phyloP scores from a whole-genome alignment of 2,329 filamentous ascomycete genomes.

The Aureobasidium sp. region DNA sequence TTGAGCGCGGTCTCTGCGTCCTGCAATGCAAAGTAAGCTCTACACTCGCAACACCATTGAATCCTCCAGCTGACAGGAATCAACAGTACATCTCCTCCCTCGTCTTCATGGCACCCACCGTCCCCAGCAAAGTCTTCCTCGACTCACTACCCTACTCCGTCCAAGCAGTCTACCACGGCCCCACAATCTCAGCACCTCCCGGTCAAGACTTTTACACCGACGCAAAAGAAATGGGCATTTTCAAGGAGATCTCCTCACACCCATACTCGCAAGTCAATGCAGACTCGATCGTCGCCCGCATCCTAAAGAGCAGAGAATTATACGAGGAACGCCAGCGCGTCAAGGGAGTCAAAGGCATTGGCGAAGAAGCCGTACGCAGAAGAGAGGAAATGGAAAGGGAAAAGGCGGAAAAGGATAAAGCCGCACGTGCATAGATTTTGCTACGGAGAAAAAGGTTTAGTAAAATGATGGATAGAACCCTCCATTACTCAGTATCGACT shows the following conservation, averaged over 20 bases:
- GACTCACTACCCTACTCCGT: constrained; percentile 37
- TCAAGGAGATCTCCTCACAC: constrained; percentile 68
- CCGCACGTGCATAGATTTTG: not conserved
- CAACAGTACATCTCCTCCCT: constrained; percentile 74
- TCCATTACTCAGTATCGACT: not conserved
- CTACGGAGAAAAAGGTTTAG: no score
- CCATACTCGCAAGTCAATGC: constrained; percentile 83
- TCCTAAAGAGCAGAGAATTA: constrained; percentile 74
- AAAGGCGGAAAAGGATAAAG: not conserved
- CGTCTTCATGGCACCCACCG: constrained; percentile 83
- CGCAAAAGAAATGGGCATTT: constrained; percentile 76
- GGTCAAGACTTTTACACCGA: constrained; percentile 54
- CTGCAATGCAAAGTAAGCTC: constrained; percentile 73
- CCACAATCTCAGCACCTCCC: constrained; percentile 75
- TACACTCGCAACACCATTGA: no score
- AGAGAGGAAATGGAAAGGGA: constrained; percentile 21
- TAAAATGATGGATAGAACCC: no score
- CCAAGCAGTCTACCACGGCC: constrained; percentile 87
- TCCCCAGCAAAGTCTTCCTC: constrained; percentile 72
- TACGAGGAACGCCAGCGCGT: constrained; percentile 88
- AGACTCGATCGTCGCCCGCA: constrained; percentile 81
- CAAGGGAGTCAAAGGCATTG: constrained; percentile 78
- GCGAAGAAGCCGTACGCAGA: constrained; percentile 49
- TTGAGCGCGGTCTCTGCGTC: constrained; percentile 89
- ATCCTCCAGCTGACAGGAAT: constrained; percentile 21